These are phyloP conservation scores for Microbotryum violaceum DNA, from an alignment of 1,284 basidiomycete genomes.

Conservation along the genomic window DNA sequence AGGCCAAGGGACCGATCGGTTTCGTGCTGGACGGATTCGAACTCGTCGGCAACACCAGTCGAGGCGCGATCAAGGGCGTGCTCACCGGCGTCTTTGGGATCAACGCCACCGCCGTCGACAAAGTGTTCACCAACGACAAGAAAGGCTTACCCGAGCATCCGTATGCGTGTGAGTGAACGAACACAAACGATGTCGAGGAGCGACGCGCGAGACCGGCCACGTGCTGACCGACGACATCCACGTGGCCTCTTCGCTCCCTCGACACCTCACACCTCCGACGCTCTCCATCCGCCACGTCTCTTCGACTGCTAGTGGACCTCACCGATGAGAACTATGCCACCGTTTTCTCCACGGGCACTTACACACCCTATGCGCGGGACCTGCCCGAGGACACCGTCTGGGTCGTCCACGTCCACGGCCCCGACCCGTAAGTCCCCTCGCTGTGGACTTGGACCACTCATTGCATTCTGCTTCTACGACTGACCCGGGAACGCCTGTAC, in stretches of 20 bases:
- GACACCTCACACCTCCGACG: neutral
- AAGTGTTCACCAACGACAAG: conserved; percentile 3
- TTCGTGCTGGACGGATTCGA: neutral
- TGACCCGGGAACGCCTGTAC: neutral
- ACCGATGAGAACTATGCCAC: conserved; percentile 27
- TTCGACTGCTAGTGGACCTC: conserved; percentile 16
- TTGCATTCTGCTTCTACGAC: no score
- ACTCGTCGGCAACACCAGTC: no score
- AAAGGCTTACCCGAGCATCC: conserved; percentile 8
- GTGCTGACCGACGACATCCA: no score
- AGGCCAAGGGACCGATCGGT: neutral
- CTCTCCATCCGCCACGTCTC: neutral
- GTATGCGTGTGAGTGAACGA: conserved; percentile 12
- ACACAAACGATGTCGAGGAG: no score
- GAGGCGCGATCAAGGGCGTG: neutral
- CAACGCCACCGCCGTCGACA: conserved; percentile 23
- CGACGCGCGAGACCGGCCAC: no score
- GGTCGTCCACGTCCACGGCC: conserved; percentile 24
- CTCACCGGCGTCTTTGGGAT: conserved; percentile 15
- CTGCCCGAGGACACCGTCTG: conserved; percentile 19
- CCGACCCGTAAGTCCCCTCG: conserved; percentile 18
- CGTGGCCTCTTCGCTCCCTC: no score
- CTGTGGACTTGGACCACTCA: no score
- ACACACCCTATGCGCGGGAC: conserved; percentile 15
- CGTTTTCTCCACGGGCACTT: conserved; percentile 15